Conservation (phyloP, 371 early-diverging fungal genomes). For the Apophysomyces ossiformis region DNA sequence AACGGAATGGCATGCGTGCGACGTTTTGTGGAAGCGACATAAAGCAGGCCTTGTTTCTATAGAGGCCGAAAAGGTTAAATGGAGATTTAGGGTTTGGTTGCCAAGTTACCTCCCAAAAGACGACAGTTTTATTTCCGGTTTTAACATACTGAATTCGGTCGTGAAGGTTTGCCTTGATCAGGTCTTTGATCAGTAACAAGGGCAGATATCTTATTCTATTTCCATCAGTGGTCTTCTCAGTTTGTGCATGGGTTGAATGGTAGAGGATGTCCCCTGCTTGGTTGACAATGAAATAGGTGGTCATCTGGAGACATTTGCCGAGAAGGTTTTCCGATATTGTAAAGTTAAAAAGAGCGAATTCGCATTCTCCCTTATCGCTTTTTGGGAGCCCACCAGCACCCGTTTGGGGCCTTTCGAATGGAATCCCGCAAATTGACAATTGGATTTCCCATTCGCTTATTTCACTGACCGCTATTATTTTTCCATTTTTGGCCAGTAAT, state of each 20-base stretch:
- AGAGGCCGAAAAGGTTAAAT: background rate
- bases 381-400: background rate
- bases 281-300: constrained; percentile 43
- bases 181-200: constrained; percentile 48
- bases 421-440: constrained; percentile 1
- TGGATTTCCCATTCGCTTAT: background rate
- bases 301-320: constrained; percentile 29
- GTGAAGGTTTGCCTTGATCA: constrained; percentile 44
- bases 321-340: background rate
- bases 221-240: constrained; percentile 23
- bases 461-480: background rate
- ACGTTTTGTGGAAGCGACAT: constrained; percentile 39
- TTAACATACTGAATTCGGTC: constrained; percentile 46
- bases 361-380: constrained; percentile 6
- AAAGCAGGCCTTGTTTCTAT: constrained; percentile 37
- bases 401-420: background rate
- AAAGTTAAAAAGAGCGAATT: background rate
- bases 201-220: constrained; percentile 47
- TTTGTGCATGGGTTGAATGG: constrained; percentile 27
- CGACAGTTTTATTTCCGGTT: constrained; percentile 36
- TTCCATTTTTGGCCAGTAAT: background rate
- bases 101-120: constrained; percentile 46
- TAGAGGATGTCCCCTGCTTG: constrained; percentile 46
- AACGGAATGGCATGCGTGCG: constrained; percentile 27
- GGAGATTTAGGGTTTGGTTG: background rate